Percentiles rank a stretch among this genome's conserved stretches.
Conservation (phyloP, 306 rosid genomes). For the Cicer bijugum region DNA sequence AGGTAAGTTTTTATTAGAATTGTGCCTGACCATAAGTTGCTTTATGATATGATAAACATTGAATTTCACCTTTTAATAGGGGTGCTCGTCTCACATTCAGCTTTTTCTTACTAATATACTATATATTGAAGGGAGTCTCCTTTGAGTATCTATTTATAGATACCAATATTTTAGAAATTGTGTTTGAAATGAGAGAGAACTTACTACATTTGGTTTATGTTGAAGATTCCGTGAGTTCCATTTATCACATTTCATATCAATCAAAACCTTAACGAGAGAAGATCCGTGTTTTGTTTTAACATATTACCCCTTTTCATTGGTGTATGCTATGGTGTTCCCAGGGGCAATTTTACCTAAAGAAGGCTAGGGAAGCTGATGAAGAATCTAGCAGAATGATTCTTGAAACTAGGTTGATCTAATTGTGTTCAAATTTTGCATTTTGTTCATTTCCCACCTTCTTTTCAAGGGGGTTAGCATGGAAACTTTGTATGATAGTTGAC, state of each 20-base stretch:
- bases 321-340: conserved; percentile 47
- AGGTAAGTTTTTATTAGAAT: conserved; percentile 53
- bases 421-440: conserved; percentile 21
- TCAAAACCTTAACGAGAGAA: neutral
- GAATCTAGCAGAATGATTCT: conserved; percentile 70
- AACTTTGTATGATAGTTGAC: conserved; percentile 16
- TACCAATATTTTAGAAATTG: conserved; percentile 18
- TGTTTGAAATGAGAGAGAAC: conserved; percentile 16
- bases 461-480: conserved; percentile 18
- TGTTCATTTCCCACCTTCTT: neutral
- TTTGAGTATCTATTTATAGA: conserved; percentile 10
- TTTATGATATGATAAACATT: conserved; percentile 18
- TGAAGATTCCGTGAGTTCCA: conserved; percentile 17
- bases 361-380: conserved; percentile 74
- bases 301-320: conserved; percentile 19
- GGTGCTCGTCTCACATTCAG: conserved; percentile 10
- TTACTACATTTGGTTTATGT: conserved; percentile 13
- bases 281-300: neutral
- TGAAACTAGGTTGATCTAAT: conserved; percentile 58
- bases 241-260: conserved; percentile 13
- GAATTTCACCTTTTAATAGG: neutral
- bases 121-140: conserved; percentile 3
- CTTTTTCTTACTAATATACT: neutral
- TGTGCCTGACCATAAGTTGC: conserved; percentile 26
- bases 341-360: conserved; percentile 64